Conservation (phyloP, 495 filamentous ascomycete species). For the Lentithecium fluviatile region DNA sequence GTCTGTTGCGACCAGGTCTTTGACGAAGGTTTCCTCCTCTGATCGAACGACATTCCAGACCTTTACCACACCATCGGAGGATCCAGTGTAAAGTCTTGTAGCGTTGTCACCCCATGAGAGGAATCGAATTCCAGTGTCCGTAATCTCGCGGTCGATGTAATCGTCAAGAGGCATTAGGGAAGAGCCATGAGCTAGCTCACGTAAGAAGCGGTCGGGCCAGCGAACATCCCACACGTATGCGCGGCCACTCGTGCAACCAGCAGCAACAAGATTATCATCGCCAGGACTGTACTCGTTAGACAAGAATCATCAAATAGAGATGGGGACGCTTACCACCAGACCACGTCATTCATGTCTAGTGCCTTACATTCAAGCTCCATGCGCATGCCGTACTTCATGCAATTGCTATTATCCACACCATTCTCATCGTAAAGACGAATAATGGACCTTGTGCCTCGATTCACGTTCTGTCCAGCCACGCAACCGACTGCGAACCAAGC, state of each 20-base stretch:
- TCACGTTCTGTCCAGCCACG: slow-evolving; percentile 32
- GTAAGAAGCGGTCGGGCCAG: slow-evolving; percentile 55
- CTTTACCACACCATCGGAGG: slow-evolving; percentile 83
- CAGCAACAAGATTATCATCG: slow-evolving; percentile 63
- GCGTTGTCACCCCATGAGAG: slow-evolving; percentile 70
- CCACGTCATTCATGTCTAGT: slow-evolving; percentile 82
- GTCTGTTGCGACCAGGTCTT: slow-evolving; percentile 53
- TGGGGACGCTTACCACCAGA: slow-evolving; percentile 41
- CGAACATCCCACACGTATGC: slow-evolving; percentile 86
- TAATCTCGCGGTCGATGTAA: slow-evolving; percentile 57
- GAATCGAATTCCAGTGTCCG: slow-evolving; percentile 80
- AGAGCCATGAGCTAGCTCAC: slow-evolving; percentile 65
- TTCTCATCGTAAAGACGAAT: slow-evolving; percentile 54
- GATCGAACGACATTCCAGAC: slow-evolving; percentile 75
- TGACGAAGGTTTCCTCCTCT: slow-evolving; percentile 59
- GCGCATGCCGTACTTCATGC: slow-evolving; percentile 46
- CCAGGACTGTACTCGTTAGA: slow-evolving; percentile 34
- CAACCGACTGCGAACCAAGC: slow-evolving; percentile 54
- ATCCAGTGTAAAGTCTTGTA: slow-evolving; percentile 81
- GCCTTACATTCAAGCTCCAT: slow-evolving; percentile 68
- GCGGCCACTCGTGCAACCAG: slow-evolving; percentile 78
- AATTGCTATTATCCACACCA: neutral
- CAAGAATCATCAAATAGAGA: slow-evolving; percentile 1
- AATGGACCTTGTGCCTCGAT: slow-evolving; percentile 49
- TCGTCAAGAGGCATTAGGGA: slow-evolving; percentile 63